Base-by-base conservation (phyloP, 169 alveolate species). In the Eimeria maxima region DNA sequence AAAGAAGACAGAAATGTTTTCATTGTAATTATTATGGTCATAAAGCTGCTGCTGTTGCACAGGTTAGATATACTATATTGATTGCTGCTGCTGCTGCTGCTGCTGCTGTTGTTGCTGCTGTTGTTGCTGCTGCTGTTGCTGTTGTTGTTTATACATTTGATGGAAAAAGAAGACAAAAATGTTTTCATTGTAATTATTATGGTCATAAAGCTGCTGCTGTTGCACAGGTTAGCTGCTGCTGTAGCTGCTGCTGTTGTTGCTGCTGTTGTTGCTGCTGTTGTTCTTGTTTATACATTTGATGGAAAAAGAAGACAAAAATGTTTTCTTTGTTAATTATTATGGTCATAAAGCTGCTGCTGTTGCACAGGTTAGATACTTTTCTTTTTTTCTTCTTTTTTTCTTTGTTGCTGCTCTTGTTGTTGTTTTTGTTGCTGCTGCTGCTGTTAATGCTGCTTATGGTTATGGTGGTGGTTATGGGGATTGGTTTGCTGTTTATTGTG, bases 1-100 rank as follows among this genome's bases (percentile, higher is more conserved):
- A 42, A 53, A 27, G 87, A 18, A 27, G 87, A 74, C 87, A 74
- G 50, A 74, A 74, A 53, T 74, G 87, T 20, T 74, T 74, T 74
- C 87, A 74, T 53, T 74, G 87, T 53, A 74, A 74, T 53, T 6
- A 10, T 53, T 74, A 33, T 38, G 89, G 89, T 7, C 42, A 29
- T 14, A 27, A 7, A 8, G 89, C 89, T 42, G 69, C 60, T 42
- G 67, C 60, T 18, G 67, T 27, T 47, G 89, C 89, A 13, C 67
- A 29, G 22, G 89, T 44, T 13, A 6, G 38, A n/a, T n/a, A n/a
- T n/a, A n/a, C n/a, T n/a, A n/a, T n/a, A n/a, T n/a, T n/a, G n/a
- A n/a, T n/a, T n/a, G n/a, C n/a, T n/a, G n/a, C n/a, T n/a, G n/a
- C n/a, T n/a, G n/a, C n/a, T n/a, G n/a, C n/a, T n/a, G n/a, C n/a